Conservation (phyloP, 371 early-diverging fungal species). For the Thermomucor indicae-seudaticae region DNA sequence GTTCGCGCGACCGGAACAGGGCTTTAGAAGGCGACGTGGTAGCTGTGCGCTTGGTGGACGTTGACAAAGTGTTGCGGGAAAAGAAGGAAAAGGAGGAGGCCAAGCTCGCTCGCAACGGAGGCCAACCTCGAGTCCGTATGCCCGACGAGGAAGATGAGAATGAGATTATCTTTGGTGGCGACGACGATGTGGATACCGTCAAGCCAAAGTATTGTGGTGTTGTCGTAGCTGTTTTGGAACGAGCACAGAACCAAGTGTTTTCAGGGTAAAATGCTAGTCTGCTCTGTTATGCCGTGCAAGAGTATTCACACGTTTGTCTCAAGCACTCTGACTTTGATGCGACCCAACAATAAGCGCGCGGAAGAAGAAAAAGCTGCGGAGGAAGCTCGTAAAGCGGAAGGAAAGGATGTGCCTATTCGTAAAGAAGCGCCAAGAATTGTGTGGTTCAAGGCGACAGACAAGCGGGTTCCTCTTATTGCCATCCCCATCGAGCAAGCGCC, state of each 20-base stretch:
- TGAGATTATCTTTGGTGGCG: conserved; percentile 44
- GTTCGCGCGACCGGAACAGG: conserved; percentile 74
- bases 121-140: conserved; percentile 25
- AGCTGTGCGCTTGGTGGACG: conserved; percentile 66
- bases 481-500: conserved; percentile 67
- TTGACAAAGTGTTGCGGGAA: conserved; percentile 53
- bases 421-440: conserved; percentile 42
- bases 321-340: conserved; percentile 45
- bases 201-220: conserved; percentile 60
- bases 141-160: conserved; percentile 45
- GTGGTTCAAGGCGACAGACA: conserved; percentile 84
- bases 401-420: conserved; percentile 6
- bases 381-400: conserved; percentile 9
- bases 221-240: conserved; percentile 61
- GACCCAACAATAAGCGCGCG: conserved; percentile 51
- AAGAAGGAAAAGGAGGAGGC: conserved; percentile 50
- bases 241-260: conserved; percentile 58
- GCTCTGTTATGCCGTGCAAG: too few species aligned
- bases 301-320: too few species aligned
- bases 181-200: conserved; percentile 43
- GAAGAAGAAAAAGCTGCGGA: conserved; percentile 26
- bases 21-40: conserved; percentile 86
- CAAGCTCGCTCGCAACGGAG: conserved; percentile 42
- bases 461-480: conserved; percentile 70
- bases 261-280: conserved; percentile 38